Evolutionary conservation across 768 basidiomycete species (phyloP).

Genomic region (Lentinus brumalis): DNA sequence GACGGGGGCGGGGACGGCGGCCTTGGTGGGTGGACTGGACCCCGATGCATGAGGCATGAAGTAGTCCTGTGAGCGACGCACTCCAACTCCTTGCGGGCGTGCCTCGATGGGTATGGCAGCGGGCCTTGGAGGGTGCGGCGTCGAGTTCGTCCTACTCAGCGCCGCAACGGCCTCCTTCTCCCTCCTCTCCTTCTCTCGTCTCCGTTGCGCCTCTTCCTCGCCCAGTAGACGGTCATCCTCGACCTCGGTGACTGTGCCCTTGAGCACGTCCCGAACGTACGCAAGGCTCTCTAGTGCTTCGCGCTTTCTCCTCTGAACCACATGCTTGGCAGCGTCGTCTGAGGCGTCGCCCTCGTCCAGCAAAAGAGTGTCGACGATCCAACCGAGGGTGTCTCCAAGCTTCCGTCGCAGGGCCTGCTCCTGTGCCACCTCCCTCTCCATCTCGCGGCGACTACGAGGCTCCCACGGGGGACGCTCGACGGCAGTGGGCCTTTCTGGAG

Average conservation of each 20-base stretch:
- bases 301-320: slow-evolving; percentile 45
- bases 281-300: slow-evolving; percentile 78
- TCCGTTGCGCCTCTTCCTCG: slow-evolving; percentile 49
- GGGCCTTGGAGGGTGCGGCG: slow-evolving; percentile 24
- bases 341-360: slow-evolving; percentile 51
- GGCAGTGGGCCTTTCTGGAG: slow-evolving; percentile 52
- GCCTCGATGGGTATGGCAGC: slow-evolving; percentile 24
- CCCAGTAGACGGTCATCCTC: slow-evolving; percentile 71
- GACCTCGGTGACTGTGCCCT: slow-evolving; percentile 49
- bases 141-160: slow-evolving; percentile 13
- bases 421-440: slow-evolving; percentile 62
- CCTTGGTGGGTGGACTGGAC: slow-evolving; percentile 20
- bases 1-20: slow-evolving; percentile 9
- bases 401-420: slow-evolving; percentile 59
- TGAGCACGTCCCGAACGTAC: slow-evolving; percentile 76
- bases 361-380: slow-evolving; percentile 73
- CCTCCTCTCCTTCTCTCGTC: slow-evolving; percentile 27
- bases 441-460: slow-evolving; percentile 65
- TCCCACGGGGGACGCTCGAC: slow-evolving; percentile 72
- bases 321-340: slow-evolving; percentile 42
- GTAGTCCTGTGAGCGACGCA: slow-evolving; percentile 25
- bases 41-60: slow-evolving; percentile 20
- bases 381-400: slow-evolving; percentile 69
- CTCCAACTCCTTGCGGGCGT: slow-evolving; percentile 12
- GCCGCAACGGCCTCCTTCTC: slow-evolving; percentile 28